These are phyloP conservation scores for Talaromyces sp. DNA, from an alignment of 2,329 filamentous ascomycete species.

Conservation along the genomic window DNA sequence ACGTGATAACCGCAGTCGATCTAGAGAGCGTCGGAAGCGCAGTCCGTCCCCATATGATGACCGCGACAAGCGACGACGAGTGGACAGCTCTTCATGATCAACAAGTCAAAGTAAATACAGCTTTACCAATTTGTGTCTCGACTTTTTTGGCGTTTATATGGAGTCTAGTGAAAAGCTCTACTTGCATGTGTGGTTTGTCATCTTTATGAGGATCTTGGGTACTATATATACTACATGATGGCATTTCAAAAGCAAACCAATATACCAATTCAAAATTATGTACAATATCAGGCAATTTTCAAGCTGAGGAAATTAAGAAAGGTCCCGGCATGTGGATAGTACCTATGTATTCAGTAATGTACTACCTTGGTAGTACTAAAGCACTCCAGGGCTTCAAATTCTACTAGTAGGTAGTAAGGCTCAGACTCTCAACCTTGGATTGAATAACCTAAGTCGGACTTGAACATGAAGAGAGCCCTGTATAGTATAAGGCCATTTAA, in stretches of 20 bases:
- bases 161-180: neutral
- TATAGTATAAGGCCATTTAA: neutral
- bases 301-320: too few relatives aligned
- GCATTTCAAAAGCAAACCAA: neutral
- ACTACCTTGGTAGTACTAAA: too few relatives aligned
- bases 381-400: too few relatives aligned
- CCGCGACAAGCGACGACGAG: constrained; percentile 46
- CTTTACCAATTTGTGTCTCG: neutral
- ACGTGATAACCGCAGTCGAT: constrained; percentile 51
- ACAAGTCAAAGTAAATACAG: neutral
- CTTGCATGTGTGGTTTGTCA: neutral
- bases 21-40: constrained; percentile 49
- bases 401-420: too few relatives aligned
- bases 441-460: too few relatives aligned
- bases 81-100: constrained; percentile 31
- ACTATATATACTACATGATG: too few relatives aligned
- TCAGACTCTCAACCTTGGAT: too few relatives aligned
- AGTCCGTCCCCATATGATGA: constrained; percentile 47
- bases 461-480: neutral
- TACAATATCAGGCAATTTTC: too few relatives aligned
- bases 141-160: neutral
- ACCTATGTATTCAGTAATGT: too few relatives aligned
- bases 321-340: too few relatives aligned
- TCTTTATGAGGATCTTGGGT: neutral
- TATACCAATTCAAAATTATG: too few relatives aligned